Evolutionary conservation across 225 moss, liverwort and hornwort genomes (phyloP).

Genomic region (Marchantia paleacea): DNA sequence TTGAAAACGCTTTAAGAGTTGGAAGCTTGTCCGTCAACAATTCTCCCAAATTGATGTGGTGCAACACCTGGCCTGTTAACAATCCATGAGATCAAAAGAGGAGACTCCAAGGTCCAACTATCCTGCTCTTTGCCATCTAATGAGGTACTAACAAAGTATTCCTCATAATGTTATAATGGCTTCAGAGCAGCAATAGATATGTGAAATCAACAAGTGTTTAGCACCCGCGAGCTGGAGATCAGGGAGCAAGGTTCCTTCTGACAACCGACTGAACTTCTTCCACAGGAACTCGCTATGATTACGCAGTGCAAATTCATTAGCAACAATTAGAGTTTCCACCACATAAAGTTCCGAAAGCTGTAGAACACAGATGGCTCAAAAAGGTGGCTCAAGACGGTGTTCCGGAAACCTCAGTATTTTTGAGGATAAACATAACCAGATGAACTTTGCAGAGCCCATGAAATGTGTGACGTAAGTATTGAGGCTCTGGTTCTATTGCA

Average conservation of each 20-base stretch:
- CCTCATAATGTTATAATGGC: too few relatives aligned
- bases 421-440: neutral
- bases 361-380: neutral
- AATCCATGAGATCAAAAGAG: neutral
- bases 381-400: too few relatives aligned
- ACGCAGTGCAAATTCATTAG: too few relatives aligned
- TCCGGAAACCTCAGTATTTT: neutral
- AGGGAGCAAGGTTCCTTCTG: neutral
- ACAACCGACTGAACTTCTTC: too few relatives aligned
- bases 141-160: too few relatives aligned
- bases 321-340: neutral
- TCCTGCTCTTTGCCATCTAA: too few relatives aligned
- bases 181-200: too few relatives aligned
- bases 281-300: too few relatives aligned
- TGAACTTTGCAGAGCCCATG: neutral
- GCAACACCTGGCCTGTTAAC: constrained; percentile 62
- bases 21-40: constrained; percentile 67
- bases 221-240: neutral
- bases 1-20: constrained; percentile 62
- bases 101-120: neutral
- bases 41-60: constrained; percentile 77
- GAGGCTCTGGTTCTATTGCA: neutral
- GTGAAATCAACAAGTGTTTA: too few relatives aligned
- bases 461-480: neutral
- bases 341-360: neutral